Evolutionary conservation across 176 grass and related monocot genomes (phyloP).

Genomic region (Zea luxurians): DNA sequence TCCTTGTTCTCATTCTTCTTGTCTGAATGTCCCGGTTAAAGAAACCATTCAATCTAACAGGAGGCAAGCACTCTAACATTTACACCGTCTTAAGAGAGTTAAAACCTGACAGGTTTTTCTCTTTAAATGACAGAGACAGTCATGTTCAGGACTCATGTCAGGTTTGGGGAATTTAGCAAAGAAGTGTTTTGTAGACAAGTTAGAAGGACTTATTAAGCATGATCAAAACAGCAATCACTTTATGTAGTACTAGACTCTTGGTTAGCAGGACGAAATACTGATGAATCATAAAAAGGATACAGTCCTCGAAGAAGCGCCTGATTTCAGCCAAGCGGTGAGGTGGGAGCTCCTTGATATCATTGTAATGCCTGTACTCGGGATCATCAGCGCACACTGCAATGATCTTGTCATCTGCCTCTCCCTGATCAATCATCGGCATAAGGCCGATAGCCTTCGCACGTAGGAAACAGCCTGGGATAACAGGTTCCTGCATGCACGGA

Average conservation of each 20-base stretch:
- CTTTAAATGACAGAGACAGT: not conserved
- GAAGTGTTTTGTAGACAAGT: not conserved
- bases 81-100: not conserved
- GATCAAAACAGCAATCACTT: not conserved
- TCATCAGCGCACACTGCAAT: constrained; percentile 99
- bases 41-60: constrained; percentile 31
- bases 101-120: not conserved
- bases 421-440: constrained; percentile 99
- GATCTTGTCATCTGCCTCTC: constrained; percentile 97
- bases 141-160: not conserved
- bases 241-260: not conserved
- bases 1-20: constrained; percentile 99
- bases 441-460: constrained; percentile 88
- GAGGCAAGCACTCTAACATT: not conserved
- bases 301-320: constrained; percentile 94
- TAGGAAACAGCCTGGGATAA: constrained; percentile 89
- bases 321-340: constrained; percentile 98
- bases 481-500: constrained; percentile 66
- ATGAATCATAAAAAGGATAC: constrained; percentile 63
- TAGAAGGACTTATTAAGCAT: not conserved
- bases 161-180: not conserved
- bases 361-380: constrained; percentile 92
- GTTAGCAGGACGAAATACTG: not conserved
- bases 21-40: constrained; percentile 55
- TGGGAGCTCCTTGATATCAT: constrained; percentile 93